A percentile compares a stretch with the other conserved stretches of the same genome.
phyloP scores from a whole-genome alignment of 2,329 filamentous ascomycete genomes.

The Paraphaeosphaeria sporulosa region DNA sequence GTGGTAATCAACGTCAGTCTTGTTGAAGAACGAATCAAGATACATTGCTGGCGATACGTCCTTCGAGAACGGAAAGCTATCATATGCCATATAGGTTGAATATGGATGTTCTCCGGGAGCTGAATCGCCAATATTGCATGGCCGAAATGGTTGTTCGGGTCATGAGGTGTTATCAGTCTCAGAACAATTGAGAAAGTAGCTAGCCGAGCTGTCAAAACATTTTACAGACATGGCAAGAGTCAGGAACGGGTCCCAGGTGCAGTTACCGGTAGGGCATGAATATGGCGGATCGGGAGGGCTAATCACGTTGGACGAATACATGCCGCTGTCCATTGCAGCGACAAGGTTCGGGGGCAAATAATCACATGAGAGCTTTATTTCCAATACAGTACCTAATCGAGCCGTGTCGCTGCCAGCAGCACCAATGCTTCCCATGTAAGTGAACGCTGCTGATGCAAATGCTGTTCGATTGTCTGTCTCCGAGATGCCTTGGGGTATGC shows the following conservation, averaged over 20 bases:
- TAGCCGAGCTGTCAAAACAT: neutral
- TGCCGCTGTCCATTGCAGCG: neutral
- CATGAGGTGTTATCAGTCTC: neutral
- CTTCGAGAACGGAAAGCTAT: too few relatives aligned
- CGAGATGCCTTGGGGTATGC: too few relatives aligned
- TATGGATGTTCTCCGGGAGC: neutral
- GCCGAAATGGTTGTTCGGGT: neutral
- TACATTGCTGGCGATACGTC: too few relatives aligned
- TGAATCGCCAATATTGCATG: neutral
- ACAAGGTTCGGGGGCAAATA: neutral
- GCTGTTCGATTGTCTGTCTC: neutral
- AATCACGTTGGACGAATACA: neutral
- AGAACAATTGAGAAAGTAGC: neutral
- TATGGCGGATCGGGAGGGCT: neutral
- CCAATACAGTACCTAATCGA: neutral
- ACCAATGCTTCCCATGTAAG: neutral
- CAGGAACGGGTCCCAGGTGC: neutral
- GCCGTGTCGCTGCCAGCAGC: neutral
- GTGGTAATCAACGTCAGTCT: neutral
- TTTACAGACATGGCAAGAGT: neutral
- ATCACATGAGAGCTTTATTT: neutral
- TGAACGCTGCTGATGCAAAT: neutral
- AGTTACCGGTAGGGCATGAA: neutral
- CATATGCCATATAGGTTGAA: too few relatives aligned
- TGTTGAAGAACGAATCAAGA: neutral